Percentiles rank a stretch among this genome's conserved stretches.
phyloP scores from a whole-genome alignment of 768 basidiomycete species.

The Macrolepiota dolichaula region DNA sequence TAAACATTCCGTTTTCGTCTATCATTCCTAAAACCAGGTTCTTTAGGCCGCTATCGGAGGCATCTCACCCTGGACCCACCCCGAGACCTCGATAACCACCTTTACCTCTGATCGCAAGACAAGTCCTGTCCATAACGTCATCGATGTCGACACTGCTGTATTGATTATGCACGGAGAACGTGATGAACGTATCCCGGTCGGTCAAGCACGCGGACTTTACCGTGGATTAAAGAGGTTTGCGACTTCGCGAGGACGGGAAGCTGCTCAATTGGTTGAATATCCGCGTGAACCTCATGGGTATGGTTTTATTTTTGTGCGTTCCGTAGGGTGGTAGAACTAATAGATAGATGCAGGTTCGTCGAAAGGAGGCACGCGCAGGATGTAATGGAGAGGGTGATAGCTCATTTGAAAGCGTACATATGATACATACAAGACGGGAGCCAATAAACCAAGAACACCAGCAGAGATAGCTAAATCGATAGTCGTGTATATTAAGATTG shows the following conservation, averaged over 20 bases:
- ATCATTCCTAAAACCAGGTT: not conserved
- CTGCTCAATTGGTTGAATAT: conserved; percentile 28
- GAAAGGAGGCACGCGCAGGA: conserved; percentile 29
- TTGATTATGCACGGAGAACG: conserved; percentile 48
- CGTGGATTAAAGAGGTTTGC: conserved; percentile 29
- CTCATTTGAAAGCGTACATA: conserved; percentile 24
- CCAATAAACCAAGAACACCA: not conserved
- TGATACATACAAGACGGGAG: conserved; percentile 11
- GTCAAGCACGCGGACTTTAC: conserved; percentile 31
- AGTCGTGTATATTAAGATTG: not conserved
- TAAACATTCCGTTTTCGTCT: not conserved
- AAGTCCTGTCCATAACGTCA: conserved; percentile 32
- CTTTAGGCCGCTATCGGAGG: conserved; percentile 27
- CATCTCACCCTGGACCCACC: conserved; percentile 25
- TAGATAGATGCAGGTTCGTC: conserved; percentile 20
- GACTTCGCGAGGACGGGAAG: conserved; percentile 23
- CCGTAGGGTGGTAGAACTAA: not conserved
- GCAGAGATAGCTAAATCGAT: not conserved
- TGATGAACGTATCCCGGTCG: conserved; percentile 47
- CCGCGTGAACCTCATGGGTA: conserved; percentile 33
- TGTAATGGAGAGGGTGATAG: conserved; percentile 24
- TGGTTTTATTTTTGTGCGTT: conserved; percentile 9
- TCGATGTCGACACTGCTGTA: conserved; percentile 42
- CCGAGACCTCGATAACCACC: not conserved
- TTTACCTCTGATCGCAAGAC: conserved; percentile 20